These are phyloP conservation scores for Gastrolobium bilobum DNA, from an alignment of 306 rosid species.

Conservation along the genomic window DNA sequence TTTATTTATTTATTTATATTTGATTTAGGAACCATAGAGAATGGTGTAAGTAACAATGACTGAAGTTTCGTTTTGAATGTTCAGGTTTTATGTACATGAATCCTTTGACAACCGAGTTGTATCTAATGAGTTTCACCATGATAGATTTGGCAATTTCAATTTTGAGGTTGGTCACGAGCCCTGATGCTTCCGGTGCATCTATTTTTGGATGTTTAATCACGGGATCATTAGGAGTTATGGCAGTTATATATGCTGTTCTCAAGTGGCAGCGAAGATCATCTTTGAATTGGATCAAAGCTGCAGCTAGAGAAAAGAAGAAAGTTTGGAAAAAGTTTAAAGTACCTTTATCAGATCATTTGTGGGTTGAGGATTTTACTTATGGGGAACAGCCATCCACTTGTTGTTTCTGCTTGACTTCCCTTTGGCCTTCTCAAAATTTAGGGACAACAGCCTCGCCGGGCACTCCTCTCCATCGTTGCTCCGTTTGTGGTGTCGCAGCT, in stretches of 20 bases:
- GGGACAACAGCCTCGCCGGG: conserved; percentile 59
- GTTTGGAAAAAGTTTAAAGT: conserved; percentile 77
- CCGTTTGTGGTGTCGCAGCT: conserved; percentile 86
- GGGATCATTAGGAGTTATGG: conserved; percentile 73
- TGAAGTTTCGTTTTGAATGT: conserved; percentile 13
- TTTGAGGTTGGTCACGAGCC: conserved; percentile 54
- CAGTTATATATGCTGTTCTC: conserved; percentile 66
- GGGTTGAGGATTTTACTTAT: conserved; percentile 75
- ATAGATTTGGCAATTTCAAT: conserved; percentile 58
- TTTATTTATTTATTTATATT: not conserved
- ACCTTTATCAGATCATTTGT: conserved; percentile 67
- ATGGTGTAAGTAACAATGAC: not conserved
- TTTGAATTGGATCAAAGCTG: conserved; percentile 78
- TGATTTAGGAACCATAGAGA: conserved; percentile 21
- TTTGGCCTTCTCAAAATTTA: conserved; percentile 69
- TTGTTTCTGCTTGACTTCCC: conserved; percentile 77
- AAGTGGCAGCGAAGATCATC: conserved; percentile 80
- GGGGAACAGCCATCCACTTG: conserved; percentile 78
- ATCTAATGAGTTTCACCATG: conserved; percentile 49
- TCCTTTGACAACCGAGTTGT: conserved; percentile 35
- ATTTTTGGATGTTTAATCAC: conserved; percentile 71
- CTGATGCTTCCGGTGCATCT: conserved; percentile 56
- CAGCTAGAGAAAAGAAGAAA: conserved; percentile 78
- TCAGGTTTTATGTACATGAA: conserved; percentile 54
- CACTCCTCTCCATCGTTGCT: conserved; percentile 78